Conservation (phyloP, 2,329 filamentous ascomycete species). For the Onygena corvina region DNA sequence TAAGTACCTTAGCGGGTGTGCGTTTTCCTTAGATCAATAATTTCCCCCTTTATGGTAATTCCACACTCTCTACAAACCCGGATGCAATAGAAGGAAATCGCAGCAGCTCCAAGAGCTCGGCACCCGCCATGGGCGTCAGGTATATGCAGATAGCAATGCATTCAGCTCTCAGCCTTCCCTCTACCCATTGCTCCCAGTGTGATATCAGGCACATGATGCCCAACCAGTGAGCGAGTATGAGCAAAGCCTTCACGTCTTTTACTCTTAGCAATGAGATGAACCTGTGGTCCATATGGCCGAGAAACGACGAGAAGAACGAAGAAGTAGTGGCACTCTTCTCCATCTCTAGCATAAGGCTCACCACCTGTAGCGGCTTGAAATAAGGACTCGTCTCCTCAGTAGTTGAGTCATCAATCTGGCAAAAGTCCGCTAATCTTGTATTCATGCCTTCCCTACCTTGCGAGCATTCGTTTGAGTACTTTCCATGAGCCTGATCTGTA, state of each 20-base stretch:
- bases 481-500: conserved; percentile 13
- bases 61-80: conserved; percentile 15
- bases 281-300: conserved; percentile 20
- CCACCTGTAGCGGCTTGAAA: conserved; percentile 17
- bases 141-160: conserved; percentile 25
- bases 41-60: neutral
- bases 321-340: conserved; percentile 18
- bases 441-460: conserved; percentile 21
- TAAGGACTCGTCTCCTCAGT: conserved; percentile 19
- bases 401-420: conserved; percentile 20
- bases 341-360: conserved; percentile 17
- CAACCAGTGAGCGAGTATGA: conserved; percentile 25
- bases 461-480: conserved; percentile 14
- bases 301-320: conserved; percentile 19
- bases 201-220: conserved; percentile 23
- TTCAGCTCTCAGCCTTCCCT: conserved; percentile 20
- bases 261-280: conserved; percentile 19
- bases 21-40: neutral
- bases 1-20: too few species aligned
- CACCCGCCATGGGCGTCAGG: conserved; percentile 19
- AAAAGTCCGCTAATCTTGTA: conserved; percentile 21
- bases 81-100: conserved; percentile 20
- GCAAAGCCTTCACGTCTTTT: conserved; percentile 21
- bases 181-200: conserved; percentile 24
- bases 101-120: conserved; percentile 18